Conservation (phyloP, 805 yeast genomes). For the Ogataea populi-albae region DNA sequence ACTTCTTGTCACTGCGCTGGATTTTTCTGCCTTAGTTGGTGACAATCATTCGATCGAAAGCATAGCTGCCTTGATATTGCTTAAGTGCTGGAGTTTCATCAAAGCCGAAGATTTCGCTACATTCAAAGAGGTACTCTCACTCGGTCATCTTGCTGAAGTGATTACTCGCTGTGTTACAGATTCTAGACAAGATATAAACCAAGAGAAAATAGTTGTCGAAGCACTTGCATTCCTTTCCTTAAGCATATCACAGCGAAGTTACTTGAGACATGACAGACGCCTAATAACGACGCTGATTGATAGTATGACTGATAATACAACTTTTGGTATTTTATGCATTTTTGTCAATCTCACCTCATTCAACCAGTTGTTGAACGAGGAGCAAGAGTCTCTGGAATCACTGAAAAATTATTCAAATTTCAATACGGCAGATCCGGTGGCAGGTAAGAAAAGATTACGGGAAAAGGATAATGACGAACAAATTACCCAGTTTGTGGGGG, state of each 20-base stretch:
- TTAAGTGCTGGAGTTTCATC: conserved; percentile 56
- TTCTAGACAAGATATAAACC: conserved; percentile 33
- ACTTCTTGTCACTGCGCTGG: conserved; percentile 38
- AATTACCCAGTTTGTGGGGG: conserved; percentile 28
- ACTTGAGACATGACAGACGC: conserved; percentile 36
- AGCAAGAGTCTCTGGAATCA: conserved; percentile 34
- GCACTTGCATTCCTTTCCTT: conserved; percentile 37
- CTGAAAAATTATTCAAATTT: conserved; percentile 36
- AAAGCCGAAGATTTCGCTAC: conserved; percentile 31
- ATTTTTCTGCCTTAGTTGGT: conserved; percentile 9
- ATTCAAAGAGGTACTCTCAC: conserved; percentile 29
- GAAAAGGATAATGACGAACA: conserved; percentile 29
- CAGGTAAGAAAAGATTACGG: conserved; percentile 26
- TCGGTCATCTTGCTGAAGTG: conserved; percentile 32
- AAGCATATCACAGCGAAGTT: conserved; percentile 31
- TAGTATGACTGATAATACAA: conserved; percentile 11
- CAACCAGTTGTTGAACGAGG: conserved; percentile 29
- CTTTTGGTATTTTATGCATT: conserved; percentile 41
- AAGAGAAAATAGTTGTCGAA: conserved; percentile 23
- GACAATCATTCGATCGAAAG: conserved; percentile 20
- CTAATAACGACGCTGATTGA: conserved; percentile 26
- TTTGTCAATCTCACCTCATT: conserved; percentile 39
- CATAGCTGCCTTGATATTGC: conserved; percentile 44
- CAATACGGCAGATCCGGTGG: conserved; percentile 24
- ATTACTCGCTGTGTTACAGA: too few relatives aligned